These are phyloP conservation scores for Exobasidium rhododendri DNA, from an alignment of 1,284 basidiomycete genomes.

Conservation along the genomic window DNA sequence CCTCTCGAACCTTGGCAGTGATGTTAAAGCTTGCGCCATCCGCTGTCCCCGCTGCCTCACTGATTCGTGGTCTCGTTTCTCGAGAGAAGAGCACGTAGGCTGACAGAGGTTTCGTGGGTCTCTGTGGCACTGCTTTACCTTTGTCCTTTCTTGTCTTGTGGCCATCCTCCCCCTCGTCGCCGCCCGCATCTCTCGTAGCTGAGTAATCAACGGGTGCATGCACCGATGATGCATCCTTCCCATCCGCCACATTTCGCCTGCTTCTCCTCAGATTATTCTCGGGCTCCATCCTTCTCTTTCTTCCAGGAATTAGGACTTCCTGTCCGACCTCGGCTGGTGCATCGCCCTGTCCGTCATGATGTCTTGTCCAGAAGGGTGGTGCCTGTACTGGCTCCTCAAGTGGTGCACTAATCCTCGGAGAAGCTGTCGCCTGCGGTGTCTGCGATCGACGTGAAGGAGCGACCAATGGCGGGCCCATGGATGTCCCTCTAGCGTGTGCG, in stretches of 20 bases:
- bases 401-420: not conserved
- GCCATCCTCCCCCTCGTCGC: not conserved
- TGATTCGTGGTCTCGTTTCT: not conserved
- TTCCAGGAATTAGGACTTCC: too few species aligned
- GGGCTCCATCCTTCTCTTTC: too few species aligned
- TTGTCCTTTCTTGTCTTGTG: not conserved
- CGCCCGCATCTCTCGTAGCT: not conserved
- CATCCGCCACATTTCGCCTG: too few species aligned
- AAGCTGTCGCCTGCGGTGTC: not conserved
- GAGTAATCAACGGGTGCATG: not conserved
- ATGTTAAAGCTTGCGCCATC: not conserved
- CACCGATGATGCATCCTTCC: too few species aligned
- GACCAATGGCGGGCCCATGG: not conserved
- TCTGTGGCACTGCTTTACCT: too few species aligned
- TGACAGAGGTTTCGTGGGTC: not conserved
- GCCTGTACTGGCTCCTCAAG: not conserved
- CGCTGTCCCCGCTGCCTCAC: not conserved
- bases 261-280: too few species aligned
- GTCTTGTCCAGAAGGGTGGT: too few species aligned
- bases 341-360: too few species aligned
- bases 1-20: not conserved
- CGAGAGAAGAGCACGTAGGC: not conserved
- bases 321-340: too few species aligned
- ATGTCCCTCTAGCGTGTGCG: not conserved
- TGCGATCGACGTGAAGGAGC: not conserved